Conservation (phyloP, 176 grass and related monocot species). For the Neostapfia colusana region DNA sequence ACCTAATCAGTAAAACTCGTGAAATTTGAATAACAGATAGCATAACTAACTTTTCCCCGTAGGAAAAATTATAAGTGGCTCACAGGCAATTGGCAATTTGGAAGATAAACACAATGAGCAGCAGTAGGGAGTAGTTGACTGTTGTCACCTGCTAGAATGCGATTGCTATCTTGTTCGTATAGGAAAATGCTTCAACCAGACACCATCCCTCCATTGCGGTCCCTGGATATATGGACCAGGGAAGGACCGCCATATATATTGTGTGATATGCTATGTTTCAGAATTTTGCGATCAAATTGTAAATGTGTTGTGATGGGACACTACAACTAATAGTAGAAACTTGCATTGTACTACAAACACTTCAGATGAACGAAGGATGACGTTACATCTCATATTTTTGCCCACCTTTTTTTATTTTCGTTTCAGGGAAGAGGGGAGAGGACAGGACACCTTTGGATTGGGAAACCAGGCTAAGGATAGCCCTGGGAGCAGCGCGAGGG, state of each 20-base stretch:
- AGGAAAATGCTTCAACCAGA: constrained; percentile 15
- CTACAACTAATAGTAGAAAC: constrained; percentile 4
- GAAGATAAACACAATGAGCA: not conserved
- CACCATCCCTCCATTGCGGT: constrained; percentile 24
- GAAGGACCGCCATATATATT: not conserved
- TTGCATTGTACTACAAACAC: not conserved
- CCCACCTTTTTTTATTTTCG: not conserved
- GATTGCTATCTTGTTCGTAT: constrained; percentile 25
- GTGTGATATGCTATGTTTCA: constrained; percentile 6
- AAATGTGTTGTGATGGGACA: not conserved
- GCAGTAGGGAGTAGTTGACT: not conserved
- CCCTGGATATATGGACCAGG: constrained; percentile 21
- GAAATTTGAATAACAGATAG: not conserved
- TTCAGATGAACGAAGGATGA: constrained; percentile 8
- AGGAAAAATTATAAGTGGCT: not conserved
- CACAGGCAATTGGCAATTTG: not conserved
- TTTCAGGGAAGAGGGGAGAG: constrained; percentile 80
- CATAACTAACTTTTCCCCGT: not conserved
- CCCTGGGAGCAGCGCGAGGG: constrained; percentile 81
- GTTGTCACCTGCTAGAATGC: not conserved
- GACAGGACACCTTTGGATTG: constrained; percentile 80
- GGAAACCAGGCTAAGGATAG: constrained; percentile 84
- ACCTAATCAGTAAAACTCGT: not conserved
- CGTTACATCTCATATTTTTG: not conserved
- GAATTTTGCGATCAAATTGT: not conserved